Conservation (phyloP, 768 basidiomycete genomes). For the Sarcodon sp. region DNA sequence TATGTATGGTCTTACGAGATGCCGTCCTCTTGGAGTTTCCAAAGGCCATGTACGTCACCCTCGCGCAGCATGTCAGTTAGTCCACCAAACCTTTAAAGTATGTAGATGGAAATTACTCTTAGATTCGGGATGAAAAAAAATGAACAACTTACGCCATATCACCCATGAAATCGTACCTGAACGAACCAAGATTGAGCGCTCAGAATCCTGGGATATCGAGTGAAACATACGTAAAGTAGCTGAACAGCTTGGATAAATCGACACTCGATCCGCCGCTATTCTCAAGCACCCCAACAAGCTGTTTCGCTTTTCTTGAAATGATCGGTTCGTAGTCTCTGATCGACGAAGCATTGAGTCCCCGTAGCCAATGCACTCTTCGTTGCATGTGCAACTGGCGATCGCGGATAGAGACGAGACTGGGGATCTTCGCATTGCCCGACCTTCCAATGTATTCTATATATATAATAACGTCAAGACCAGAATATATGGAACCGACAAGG, state of each 20-base stretch:
- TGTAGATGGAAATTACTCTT: too few relatives aligned
- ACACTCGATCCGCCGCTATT: constrained; percentile 1
- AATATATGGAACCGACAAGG: neutral
- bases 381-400: constrained; percentile 11
- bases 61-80: constrained; percentile 1
- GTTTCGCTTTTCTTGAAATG: neutral
- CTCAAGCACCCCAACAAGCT: neutral
- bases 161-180: constrained; percentile 2
- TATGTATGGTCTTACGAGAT: too few relatives aligned
- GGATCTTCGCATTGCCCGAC: neutral
- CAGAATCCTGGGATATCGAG: neutral
- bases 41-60: neutral
- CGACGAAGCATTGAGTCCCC: neutral
- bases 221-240: constrained; percentile 13
- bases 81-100: too few relatives aligned
- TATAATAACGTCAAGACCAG: neutral
- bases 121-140: too few relatives aligned
- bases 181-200: neutral
- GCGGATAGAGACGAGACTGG: neutral
- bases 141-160: constrained; percentile 4
- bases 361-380: constrained; percentile 12
- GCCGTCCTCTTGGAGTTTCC: too few relatives aligned
- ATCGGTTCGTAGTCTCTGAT: neutral
- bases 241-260: constrained; percentile 11
- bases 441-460: neutral